Conservation (phyloP, 805 yeast species). For the Candida taoyuanica region DNA sequence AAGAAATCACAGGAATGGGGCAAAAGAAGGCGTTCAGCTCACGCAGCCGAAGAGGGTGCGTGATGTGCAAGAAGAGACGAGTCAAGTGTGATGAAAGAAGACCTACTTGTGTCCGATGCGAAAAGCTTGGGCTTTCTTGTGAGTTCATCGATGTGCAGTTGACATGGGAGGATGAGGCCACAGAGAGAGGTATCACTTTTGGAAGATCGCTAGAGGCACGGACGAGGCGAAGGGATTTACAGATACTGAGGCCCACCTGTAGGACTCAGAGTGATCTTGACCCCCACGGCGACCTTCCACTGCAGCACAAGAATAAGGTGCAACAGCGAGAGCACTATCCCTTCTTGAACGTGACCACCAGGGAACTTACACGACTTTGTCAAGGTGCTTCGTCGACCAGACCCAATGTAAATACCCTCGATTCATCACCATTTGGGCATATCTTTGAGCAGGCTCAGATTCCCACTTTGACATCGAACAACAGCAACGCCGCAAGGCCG, state of each 20-base stretch:
- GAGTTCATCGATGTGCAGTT: constrained; percentile 20
- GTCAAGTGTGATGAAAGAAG: constrained; percentile 42
- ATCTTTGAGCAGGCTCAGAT: constrained; percentile 18
- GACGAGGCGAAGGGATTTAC: constrained; percentile 5
- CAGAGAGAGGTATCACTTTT: constrained; percentile 31
- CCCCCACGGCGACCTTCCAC: too few species aligned
- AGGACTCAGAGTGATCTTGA: too few species aligned
- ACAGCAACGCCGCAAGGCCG: background rate
- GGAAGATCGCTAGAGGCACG: constrained; percentile 32
- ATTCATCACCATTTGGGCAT: constrained; percentile 4
- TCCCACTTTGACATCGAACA: constrained; percentile 11
- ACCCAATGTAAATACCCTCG: constrained; percentile 5
- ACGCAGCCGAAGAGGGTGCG: constrained; percentile 42
- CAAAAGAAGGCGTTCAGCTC: constrained; percentile 21
- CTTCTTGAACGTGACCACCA: constrained; percentile 11
- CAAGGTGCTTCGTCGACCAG: too few species aligned
- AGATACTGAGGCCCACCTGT: too few species aligned
- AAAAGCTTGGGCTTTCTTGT: constrained; percentile 23
- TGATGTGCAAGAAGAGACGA: constrained; percentile 44
- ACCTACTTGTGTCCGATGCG: constrained; percentile 32
- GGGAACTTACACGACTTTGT: constrained; percentile 7
- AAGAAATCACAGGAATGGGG: too few species aligned
- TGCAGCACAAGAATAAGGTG: constrained; percentile 7
- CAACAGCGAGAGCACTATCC: constrained; percentile 11
- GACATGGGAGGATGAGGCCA: constrained; percentile 37